These are phyloP conservation scores for Pinus albicaulis DNA, from an alignment of 75 land plant species.

Conservation along the genomic window DNA sequence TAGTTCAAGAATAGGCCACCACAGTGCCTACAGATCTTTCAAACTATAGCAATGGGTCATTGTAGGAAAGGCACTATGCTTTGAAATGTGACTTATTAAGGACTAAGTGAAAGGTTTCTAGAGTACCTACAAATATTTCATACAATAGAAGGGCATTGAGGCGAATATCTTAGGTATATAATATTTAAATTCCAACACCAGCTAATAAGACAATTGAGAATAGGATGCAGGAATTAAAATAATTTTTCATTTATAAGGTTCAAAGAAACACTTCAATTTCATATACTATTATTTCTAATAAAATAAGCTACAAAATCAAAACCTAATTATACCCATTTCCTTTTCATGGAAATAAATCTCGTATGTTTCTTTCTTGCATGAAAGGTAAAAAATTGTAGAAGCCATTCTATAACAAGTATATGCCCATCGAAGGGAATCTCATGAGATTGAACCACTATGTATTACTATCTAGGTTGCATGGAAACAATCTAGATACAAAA, in stretches of 20 bases:
- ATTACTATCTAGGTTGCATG: too few species aligned
- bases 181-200: background rate
- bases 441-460: background rate
- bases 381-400: background rate
- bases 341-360: background rate
- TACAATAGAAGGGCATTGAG: background rate
- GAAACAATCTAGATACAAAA: too few species aligned
- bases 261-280: background rate
- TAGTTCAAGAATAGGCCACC: too few species aligned
- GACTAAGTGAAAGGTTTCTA: background rate
- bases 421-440: background rate
- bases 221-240: background rate
- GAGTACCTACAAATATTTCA: background rate
- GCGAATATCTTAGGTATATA: background rate
- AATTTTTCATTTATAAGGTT: background rate
- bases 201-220: background rate
- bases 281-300: background rate
- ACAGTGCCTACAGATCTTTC: too few species aligned
- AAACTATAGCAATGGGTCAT: too few species aligned
- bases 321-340: background rate
- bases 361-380: background rate
- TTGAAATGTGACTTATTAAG: background rate
- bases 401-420: background rate
- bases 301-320: background rate
- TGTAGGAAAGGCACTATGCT: too few species aligned